phyloP scores from a whole-genome alignment of 306 rosid species.

The Begonia peltatifolia region DNA sequence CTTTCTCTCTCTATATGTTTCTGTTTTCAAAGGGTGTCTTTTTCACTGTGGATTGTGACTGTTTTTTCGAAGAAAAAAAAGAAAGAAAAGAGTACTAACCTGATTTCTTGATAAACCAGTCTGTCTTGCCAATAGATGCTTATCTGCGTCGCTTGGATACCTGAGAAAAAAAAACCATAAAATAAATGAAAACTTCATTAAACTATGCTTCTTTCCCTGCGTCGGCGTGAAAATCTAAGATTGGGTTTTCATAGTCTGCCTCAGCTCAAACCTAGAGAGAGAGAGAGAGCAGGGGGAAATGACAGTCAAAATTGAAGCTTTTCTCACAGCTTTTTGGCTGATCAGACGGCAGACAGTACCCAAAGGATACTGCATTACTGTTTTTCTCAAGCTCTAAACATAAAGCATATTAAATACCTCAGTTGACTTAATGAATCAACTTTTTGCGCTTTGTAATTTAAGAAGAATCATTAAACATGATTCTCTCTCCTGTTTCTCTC shows the following conservation, averaged over 20 bases:
- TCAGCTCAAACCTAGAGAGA: not conserved
- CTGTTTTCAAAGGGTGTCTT: not conserved
- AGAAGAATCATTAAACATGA: not conserved
- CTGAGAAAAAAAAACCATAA: constrained; percentile 6
- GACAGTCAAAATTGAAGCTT: constrained; percentile 1
- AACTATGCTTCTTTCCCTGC: not conserved
- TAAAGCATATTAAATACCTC: not conserved
- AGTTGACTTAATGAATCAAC: not conserved
- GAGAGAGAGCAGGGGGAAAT: not conserved
- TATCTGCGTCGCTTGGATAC: constrained; percentile 19
- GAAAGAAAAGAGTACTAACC: constrained; percentile 3
- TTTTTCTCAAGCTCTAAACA: not conserved
- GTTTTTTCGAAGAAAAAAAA: not conserved
- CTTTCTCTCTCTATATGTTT: no score
- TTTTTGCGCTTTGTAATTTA: not conserved
- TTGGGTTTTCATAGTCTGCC: not conserved
- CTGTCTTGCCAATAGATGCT: constrained; percentile 15
- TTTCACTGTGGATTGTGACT: not conserved
- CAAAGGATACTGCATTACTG: constrained; percentile 13
- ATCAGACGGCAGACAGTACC: not conserved
- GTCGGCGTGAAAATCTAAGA: constrained; percentile 2
- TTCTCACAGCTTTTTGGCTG: constrained; percentile 10
- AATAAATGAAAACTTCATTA: not conserved
- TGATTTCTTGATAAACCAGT: constrained; percentile 20
- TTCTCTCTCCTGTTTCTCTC: not conserved